These are phyloP conservation scores for Epichloe gansuensis DNA, from an alignment of 2,329 filamentous ascomycete species.

Conservation along the genomic window DNA sequence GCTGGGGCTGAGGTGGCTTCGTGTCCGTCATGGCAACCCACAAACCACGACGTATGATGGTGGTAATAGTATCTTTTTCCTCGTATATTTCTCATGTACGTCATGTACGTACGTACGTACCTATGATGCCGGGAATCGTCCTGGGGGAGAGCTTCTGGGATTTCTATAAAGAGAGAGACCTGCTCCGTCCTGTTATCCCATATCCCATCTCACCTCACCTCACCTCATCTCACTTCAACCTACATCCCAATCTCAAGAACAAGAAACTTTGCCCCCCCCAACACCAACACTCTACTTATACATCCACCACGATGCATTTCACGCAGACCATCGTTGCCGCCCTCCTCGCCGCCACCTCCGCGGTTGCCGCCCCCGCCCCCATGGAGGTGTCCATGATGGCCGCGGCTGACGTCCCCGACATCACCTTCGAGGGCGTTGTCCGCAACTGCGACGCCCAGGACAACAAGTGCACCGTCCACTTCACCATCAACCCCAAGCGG, in stretches of 20 bases:
- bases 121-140: no score
- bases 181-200: no score
- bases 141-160: no score
- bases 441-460: slow-evolving; percentile 27
- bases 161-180: no score
- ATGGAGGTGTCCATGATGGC: slow-evolving; percentile 27
- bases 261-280: not conserved
- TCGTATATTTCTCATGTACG: no score
- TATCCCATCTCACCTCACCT: not conserved
- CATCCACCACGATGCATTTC: slow-evolving; percentile 27
- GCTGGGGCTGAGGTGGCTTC: no score
- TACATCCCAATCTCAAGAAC: not conserved
- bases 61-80: no score
- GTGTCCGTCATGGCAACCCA: no score
- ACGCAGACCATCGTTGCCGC: slow-evolving; percentile 24
- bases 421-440: slow-evolving; percentile 28
- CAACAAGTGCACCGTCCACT: slow-evolving; percentile 30
- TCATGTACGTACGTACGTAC: no score
- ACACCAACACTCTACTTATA: not conserved
- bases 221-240: not conserved
- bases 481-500: slow-evolving; percentile 24
- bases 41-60: no score
- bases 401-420: slow-evolving; percentile 18
- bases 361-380: slow-evolving; percentile 23
- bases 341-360: slow-evolving; percentile 23